A percentile compares a stretch with the other conserved stretches of the same genome.
Conservation (phyloP, 2,329 filamentous ascomycete genomes). For the Scytalidium sp. region DNA sequence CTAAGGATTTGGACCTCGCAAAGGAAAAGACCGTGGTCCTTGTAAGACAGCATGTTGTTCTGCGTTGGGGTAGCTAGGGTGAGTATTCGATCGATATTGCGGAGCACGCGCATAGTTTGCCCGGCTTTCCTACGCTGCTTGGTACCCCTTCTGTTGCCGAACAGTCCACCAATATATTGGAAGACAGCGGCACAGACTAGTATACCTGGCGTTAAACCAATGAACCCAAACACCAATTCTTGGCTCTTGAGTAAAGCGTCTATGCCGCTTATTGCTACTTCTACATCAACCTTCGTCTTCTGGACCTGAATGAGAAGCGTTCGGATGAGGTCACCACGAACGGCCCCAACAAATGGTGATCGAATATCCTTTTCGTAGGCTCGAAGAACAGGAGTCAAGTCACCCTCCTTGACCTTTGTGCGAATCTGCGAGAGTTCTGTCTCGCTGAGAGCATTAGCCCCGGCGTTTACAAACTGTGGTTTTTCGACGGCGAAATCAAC, state of each 20-base stretch:
- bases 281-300: slow-evolving; percentile 98
- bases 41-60: slow-evolving; percentile 78
- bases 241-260: slow-evolving; percentile 93
- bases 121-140: slow-evolving; percentile 63
- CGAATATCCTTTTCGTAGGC: slow-evolving; percentile 90
- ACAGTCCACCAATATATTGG: slow-evolving; percentile 66
- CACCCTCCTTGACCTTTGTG: slow-evolving; percentile 81
- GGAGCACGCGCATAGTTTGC: slow-evolving; percentile 72
- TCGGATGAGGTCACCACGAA: slow-evolving; percentile 83
- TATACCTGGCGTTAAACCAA: slow-evolving; percentile 90
- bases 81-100: slow-evolving; percentile 83
- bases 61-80: slow-evolving; percentile 66
- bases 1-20: slow-evolving; percentile 87
- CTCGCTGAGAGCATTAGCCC: slow-evolving; percentile 54
- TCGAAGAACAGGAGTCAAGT: slow-evolving; percentile 84
- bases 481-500: slow-evolving; percentile 91
- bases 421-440: slow-evolving; percentile 71
- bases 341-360: slow-evolving; percentile 75
- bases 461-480: slow-evolving; percentile 55
- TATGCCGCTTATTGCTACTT: slow-evolving; percentile 93
- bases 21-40: slow-evolving; percentile 85
- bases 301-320: slow-evolving; percentile 94
- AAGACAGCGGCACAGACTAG: slow-evolving; percentile 75
- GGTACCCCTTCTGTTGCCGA: slow-evolving; percentile 69
- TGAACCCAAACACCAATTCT: slow-evolving; percentile 96